Percentiles rank a stretch among this genome's conserved stretches.
Conservation (phyloP, 441 rosid species). For the Raphanus hybrid region DNA sequence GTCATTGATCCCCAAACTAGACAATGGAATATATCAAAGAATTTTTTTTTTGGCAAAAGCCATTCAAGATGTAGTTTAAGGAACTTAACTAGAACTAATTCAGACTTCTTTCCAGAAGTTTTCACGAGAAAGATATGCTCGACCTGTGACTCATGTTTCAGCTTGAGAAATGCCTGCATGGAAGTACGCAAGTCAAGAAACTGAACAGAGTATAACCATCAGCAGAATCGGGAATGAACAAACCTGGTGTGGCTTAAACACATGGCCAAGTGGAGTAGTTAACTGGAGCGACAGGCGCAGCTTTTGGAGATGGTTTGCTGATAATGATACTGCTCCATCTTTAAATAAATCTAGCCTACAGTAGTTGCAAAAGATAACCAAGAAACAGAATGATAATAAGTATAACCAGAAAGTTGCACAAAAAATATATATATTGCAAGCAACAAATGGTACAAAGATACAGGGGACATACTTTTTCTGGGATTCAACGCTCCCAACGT, state of each 20-base stretch:
- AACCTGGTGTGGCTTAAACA: slow-evolving; percentile 96
- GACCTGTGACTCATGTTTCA: slow-evolving; percentile 81
- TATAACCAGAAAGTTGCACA: neutral
- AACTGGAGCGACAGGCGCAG: slow-evolving; percentile 71
- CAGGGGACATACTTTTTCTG: slow-evolving; percentile 60
- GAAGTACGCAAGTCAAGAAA: slow-evolving; percentile 44
- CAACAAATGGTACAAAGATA: neutral
- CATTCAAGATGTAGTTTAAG: slow-evolving; percentile 6
- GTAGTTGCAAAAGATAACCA: slow-evolving; percentile 24
- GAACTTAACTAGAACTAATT: slow-evolving; percentile 78
- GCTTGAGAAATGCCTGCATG: slow-evolving; percentile 85
- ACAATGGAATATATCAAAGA: neutral
- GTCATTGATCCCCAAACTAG: neutral
- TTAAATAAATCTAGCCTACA: slow-evolving; percentile 74
- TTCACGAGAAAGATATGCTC: slow-evolving; percentile 85
- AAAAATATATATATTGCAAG: neutral
- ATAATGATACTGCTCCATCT: slow-evolving; percentile 62
- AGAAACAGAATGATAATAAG: slow-evolving; percentile 25
- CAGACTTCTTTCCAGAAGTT: slow-evolving; percentile 75
- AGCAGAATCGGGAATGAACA: slow-evolving; percentile 19
- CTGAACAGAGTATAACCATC: neutral
- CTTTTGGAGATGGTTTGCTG: slow-evolving; percentile 98
- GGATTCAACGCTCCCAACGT: slow-evolving; percentile 76
- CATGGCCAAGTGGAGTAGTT: slow-evolving; percentile 69
- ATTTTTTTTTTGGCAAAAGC: neutral